These are phyloP conservation scores for Fusarium chaquense DNA, from an alignment of 2,329 filamentous ascomycete species.

Conservation along the genomic window DNA sequence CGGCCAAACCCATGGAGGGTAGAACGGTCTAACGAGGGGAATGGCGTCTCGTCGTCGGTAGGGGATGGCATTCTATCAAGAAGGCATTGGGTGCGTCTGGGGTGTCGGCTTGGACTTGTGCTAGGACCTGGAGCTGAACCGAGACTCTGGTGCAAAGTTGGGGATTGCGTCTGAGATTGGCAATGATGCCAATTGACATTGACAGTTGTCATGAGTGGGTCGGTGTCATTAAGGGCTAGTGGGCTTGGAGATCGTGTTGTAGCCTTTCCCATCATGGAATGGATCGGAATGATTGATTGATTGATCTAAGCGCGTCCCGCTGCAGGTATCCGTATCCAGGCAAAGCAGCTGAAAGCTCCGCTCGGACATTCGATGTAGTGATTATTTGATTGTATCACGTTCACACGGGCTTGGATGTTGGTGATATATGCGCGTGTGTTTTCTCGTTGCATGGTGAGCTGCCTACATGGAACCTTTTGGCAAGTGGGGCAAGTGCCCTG, in stretches of 20 bases:
- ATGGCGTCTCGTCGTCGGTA: slow-evolving; percentile 55
- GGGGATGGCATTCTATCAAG: slow-evolving; percentile 53
- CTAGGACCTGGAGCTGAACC: background rate
- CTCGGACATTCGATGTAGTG: slow-evolving; percentile 3
- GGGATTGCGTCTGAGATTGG: slow-evolving; percentile 14
- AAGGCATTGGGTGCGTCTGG: slow-evolving; percentile 30
- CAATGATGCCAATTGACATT: slow-evolving; percentile 36
- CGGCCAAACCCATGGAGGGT: slow-evolving; percentile 62
- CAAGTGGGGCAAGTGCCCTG: background rate
- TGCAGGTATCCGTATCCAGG: background rate
- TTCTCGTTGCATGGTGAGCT: background rate
- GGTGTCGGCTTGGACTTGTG: slow-evolving; percentile 13
- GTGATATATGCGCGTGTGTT: slow-evolving; percentile 2
- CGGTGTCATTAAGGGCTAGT: slow-evolving; percentile 36
- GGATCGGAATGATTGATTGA: slow-evolving; percentile 3
- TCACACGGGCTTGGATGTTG: slow-evolving; percentile 4
- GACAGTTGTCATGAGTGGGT: slow-evolving; percentile 33
- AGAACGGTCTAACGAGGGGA: slow-evolving; percentile 50
- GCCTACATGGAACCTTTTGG: background rate
- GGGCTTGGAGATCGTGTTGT: slow-evolving; percentile 38
- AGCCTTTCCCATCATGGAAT: slow-evolving; percentile 26
- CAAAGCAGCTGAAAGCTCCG: background rate
- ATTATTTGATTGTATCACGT: background rate
- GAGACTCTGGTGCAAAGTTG: background rate
- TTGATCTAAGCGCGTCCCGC: slow-evolving; percentile 28